phyloP scores from a whole-genome alignment of 805 yeast genomes.

The Metschnikowia noctiluminum region DNA sequence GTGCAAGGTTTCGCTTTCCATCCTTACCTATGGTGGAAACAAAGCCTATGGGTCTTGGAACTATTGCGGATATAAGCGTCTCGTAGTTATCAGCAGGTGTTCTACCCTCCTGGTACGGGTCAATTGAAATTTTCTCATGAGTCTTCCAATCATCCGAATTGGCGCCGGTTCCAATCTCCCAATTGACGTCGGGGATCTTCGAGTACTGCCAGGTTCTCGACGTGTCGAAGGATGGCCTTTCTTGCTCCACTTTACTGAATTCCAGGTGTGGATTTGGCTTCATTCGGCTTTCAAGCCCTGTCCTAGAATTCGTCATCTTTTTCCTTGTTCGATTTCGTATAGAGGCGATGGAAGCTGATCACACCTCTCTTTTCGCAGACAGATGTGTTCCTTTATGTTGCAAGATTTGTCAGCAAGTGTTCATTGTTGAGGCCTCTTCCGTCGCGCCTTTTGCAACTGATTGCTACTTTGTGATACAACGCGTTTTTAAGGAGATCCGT shows the following conservation, averaged over 20 bases:
- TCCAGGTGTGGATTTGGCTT: constrained; percentile 12
- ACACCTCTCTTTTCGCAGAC: no score
- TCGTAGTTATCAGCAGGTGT: constrained; percentile 45
- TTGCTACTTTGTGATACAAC: no score
- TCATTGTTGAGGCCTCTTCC: no score
- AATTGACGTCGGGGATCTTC: constrained; percentile 26
- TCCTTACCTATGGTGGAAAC: constrained; percentile 44
- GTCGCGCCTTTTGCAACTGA: no score
- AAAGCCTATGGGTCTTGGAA: constrained; percentile 62
- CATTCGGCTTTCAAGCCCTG: constrained; percentile 7
- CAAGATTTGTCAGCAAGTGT: no score
- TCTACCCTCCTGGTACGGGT: constrained; percentile 42
- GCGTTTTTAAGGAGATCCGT: no score
- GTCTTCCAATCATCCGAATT: constrained; percentile 40
- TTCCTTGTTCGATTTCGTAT: no score
- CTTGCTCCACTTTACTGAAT: constrained; percentile 10
- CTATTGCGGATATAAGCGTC: constrained; percentile 48
- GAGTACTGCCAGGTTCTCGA: constrained; percentile 19
- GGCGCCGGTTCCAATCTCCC: constrained; percentile 52
- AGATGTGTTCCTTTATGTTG: no score
- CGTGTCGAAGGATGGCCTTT: constrained; percentile 9
- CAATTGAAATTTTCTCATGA: constrained; percentile 45
- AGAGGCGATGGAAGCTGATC: not conserved
- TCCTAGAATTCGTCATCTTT: constrained; percentile 1
- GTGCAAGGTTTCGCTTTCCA: constrained; percentile 52